A percentile compares a stretch with the other conserved stretches of the same genome.
Conservation (phyloP, 495 filamentous ascomycete species). For the Hypoxylon crocopeplum region DNA sequence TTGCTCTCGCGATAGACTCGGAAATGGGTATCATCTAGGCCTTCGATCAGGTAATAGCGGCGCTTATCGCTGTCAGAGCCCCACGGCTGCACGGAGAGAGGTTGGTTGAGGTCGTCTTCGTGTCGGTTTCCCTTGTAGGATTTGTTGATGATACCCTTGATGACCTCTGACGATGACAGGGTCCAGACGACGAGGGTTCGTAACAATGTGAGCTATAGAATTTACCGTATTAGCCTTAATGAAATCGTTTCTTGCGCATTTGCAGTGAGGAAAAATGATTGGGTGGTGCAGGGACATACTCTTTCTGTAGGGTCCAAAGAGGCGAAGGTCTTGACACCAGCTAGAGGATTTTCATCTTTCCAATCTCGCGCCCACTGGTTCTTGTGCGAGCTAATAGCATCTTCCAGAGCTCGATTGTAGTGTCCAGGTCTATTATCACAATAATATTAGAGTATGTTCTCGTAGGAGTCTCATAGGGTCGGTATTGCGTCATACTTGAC, state of each 20-base stretch:
- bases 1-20: conserved; percentile 95
- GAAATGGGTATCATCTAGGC: conserved; percentile 91
- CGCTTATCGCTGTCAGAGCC: conserved; percentile 89
- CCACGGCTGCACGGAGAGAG: conserved; percentile 93
- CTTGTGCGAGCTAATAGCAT: conserved; percentile 85
- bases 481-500: conserved; percentile 78
- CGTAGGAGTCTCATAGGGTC: conserved; percentile 2
- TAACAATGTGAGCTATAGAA: conserved; percentile 74
- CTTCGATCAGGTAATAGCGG: conserved; percentile 92
- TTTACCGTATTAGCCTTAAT: conserved; percentile 20
- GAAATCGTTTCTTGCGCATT: neutral
- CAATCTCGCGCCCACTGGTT: conserved; percentile 89
- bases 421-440: conserved; percentile 70
- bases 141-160: conserved; percentile 80
- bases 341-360: conserved; percentile 84
- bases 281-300: conserved; percentile 63
- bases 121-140: conserved; percentile 89
- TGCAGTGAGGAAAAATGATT: neutral
- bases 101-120: conserved; percentile 92
- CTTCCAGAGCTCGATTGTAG: conserved; percentile 90
- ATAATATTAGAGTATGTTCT: conserved; percentile 13
- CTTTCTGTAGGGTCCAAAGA: conserved; percentile 79
- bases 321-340: conserved; percentile 77
- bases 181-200: conserved; percentile 87
- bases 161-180: conserved; percentile 84